Conservation (phyloP, 1,284 basidiomycete genomes). For the Cerioporus squamosus region DNA sequence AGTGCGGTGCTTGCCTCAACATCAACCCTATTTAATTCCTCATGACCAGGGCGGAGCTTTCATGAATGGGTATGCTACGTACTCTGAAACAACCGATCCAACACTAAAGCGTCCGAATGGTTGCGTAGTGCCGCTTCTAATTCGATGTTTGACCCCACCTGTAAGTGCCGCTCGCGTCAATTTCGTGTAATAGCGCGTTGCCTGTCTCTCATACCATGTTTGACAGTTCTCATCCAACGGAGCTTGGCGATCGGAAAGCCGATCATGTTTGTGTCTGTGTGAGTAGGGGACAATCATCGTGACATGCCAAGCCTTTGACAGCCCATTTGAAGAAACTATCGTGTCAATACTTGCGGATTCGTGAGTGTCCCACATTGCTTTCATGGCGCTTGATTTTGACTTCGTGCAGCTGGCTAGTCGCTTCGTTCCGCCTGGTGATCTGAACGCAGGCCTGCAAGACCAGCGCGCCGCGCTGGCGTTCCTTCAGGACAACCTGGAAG, state of each 20-base stretch:
- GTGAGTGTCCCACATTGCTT: constrained; percentile 36
- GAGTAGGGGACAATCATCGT: constrained; percentile 17
- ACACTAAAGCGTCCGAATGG: too few relatives aligned
- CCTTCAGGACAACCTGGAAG: constrained; percentile 61
- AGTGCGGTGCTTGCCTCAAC: neutral
- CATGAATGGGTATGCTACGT: constrained; percentile 42
- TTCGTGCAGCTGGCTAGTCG: constrained; percentile 41
- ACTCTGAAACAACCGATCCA: too few relatives aligned
- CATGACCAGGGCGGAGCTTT: constrained; percentile 52
- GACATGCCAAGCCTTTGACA: neutral
- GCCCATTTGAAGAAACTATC: constrained; percentile 50
- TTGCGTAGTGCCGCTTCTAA: constrained; percentile 46
- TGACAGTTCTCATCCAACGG: constrained; percentile 50
- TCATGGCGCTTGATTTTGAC: neutral
- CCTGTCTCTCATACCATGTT: neutral
- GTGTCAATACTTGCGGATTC: constrained; percentile 63
- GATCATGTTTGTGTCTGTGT: constrained; percentile 61
- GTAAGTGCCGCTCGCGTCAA: constrained; percentile 33
- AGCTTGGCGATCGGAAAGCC: constrained; percentile 53
- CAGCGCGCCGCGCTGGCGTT: constrained; percentile 61
- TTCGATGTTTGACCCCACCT: constrained; percentile 47
- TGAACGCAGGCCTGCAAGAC: constrained; percentile 61
- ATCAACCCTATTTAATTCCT: neutral
- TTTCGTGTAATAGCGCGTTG: neutral
- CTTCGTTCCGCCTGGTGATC: constrained; percentile 49